Percentiles rank a stretch among this genome's conserved stretches.
Evolutionary conservation across 139 green algal genomes (phyloP).

Genomic region (Auxenochlorella pyrenoidosa): DNA sequence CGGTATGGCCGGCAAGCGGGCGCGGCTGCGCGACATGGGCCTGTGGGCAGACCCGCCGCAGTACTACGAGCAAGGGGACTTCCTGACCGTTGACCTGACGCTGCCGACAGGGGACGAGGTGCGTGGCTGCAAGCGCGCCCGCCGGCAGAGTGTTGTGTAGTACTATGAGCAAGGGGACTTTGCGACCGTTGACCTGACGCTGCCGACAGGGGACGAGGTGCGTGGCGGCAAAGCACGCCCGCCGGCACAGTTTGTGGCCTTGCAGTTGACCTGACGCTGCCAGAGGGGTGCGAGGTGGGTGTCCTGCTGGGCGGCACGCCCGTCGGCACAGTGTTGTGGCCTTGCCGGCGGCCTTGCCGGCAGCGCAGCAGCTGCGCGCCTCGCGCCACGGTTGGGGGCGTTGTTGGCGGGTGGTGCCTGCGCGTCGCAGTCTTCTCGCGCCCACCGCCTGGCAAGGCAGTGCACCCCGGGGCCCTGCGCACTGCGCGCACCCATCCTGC

Average conservation of each 20-base stretch:
- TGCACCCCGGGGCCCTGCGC: too few relatives aligned
- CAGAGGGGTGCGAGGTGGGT: background rate
- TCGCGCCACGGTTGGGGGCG: too few relatives aligned
- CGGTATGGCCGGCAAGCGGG: conserved; percentile 12
- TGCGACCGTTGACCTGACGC: conserved; percentile 27
- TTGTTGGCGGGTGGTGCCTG: too few relatives aligned
- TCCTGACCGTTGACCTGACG: conserved; percentile 29
- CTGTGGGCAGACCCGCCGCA: conserved; percentile 13
- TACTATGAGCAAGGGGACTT: conserved; percentile 5
- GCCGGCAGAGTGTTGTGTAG: too few relatives aligned
- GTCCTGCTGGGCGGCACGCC: too few relatives aligned
- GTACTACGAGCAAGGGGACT: background rate
- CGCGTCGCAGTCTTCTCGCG: too few relatives aligned
- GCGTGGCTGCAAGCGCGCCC: background rate
- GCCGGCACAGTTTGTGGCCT: too few relatives aligned
- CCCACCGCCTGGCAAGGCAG: too few relatives aligned
- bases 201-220: background rate
- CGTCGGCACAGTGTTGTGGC: too few relatives aligned
- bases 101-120: background rate
- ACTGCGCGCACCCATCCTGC: too few relatives aligned
- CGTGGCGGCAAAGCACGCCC: background rate
- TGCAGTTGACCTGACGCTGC: conserved; percentile 26
- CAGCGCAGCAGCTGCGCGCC: too few relatives aligned
- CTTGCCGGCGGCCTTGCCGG: too few relatives aligned
- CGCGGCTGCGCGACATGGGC: conserved; percentile 36